Conservation (phyloP, 2,329 filamentous ascomycete species). For the Torrubiellomyces zombiae region DNA sequence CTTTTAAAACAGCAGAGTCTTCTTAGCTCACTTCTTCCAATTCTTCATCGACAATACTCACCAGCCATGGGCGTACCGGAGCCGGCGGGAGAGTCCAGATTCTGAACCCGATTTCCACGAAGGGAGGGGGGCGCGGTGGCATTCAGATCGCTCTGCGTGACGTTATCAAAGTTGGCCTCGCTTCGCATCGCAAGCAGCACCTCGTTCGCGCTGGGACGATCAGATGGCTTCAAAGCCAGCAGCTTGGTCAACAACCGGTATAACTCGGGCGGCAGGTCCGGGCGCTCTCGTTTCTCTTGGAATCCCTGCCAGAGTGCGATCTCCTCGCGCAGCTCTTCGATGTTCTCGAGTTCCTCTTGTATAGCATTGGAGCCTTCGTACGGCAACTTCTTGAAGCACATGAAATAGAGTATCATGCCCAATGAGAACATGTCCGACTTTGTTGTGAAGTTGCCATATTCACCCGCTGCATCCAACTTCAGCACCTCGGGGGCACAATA, state of each 20-base stretch:
- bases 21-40: too few relatives aligned
- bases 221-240: slow-evolving; percentile 57
- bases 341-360: slow-evolving; percentile 81
- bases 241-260: slow-evolving; percentile 73
- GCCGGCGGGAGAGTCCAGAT: slow-evolving; percentile 34
- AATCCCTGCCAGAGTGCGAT: slow-evolving; percentile 83
- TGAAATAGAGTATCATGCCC: slow-evolving; percentile 96
- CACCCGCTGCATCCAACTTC: slow-evolving; percentile 47
- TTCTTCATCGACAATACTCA: slow-evolving; percentile 12
- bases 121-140: slow-evolving; percentile 22
- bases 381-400: slow-evolving; percentile 83
- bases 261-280: slow-evolving; percentile 71
- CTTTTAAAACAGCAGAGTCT: slow-evolving; percentile 17
- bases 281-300: slow-evolving; percentile 53
- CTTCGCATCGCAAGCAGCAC: slow-evolving; percentile 65
- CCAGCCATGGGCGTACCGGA: slow-evolving; percentile 32
- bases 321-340: slow-evolving; percentile 70
- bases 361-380: slow-evolving; percentile 71
- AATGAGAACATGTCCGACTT: slow-evolving; percentile 98
- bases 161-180: slow-evolving; percentile 34
- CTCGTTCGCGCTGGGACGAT: slow-evolving; percentile 72
- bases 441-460: slow-evolving; percentile 82
- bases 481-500: slow-evolving; percentile 95
- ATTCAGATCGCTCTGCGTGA: slow-evolving; percentile 17
- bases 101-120: slow-evolving; percentile 32